These are phyloP conservation scores for Fusarium acutatum DNA, from an alignment of 2,329 filamentous ascomycete genomes.

Conservation along the genomic window DNA sequence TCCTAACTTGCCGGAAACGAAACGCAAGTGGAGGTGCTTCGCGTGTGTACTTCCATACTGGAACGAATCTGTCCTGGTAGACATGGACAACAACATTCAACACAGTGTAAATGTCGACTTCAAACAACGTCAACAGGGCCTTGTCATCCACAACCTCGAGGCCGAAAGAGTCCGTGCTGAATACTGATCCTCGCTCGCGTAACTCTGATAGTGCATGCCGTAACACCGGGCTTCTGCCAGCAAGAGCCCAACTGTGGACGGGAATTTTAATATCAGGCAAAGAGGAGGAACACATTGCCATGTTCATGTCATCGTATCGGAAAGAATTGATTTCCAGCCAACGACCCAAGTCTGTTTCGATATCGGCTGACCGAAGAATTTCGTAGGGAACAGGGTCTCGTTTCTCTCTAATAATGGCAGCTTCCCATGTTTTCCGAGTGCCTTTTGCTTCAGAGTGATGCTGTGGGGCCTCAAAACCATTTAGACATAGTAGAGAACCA, in stretches of 20 bases:
- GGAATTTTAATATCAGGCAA: slow-evolving; percentile 77
- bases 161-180: slow-evolving; percentile 42
- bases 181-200: slow-evolving; percentile 46
- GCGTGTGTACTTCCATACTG: slow-evolving; percentile 85
- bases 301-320: slow-evolving; percentile 53
- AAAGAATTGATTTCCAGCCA: slow-evolving; percentile 56
- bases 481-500: slow-evolving; percentile 73
- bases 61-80: slow-evolving; percentile 82
- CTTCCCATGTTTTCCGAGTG: slow-evolving; percentile 52
- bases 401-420: slow-evolving; percentile 52
- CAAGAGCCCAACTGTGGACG: slow-evolving; percentile 82
- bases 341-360: slow-evolving; percentile 68
- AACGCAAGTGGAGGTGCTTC: slow-evolving; percentile 71
- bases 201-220: slow-evolving; percentile 68
- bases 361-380: slow-evolving; percentile 68
- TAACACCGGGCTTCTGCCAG: slow-evolving; percentile 76
- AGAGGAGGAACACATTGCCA: slow-evolving; percentile 63
- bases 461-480: slow-evolving; percentile 62
- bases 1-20: slow-evolving; percentile 81
- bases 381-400: slow-evolving; percentile 60
- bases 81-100: slow-evolving; percentile 82
- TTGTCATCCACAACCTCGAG: slow-evolving; percentile 56
- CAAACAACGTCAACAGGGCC: slow-evolving; percentile 69
- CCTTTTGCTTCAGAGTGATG: slow-evolving; percentile 42
- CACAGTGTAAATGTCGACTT: slow-evolving; percentile 79